phyloP scores from a whole-genome alignment of 1,284 basidiomycete species.

The Trametes polyzona region DNA sequence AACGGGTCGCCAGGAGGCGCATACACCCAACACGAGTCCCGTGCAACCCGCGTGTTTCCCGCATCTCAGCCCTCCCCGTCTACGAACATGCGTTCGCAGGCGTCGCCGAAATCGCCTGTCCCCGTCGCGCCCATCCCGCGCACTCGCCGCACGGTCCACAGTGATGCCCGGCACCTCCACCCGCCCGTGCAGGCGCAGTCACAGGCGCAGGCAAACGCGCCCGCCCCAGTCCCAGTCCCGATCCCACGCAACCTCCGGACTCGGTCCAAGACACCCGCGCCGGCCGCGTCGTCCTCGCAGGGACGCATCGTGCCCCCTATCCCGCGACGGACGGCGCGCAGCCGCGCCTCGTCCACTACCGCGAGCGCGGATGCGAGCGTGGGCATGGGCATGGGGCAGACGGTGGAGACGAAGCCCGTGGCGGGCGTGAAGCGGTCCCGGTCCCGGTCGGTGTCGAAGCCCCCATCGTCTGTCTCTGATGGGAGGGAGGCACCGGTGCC shows the following conservation, averaged over 20 bases:
- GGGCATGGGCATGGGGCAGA: background rate
- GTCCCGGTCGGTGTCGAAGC: slow-evolving; percentile 12
- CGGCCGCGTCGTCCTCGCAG: background rate
- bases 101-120: no score
- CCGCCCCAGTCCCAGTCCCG: background rate
- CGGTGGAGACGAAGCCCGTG: no score
- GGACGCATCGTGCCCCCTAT: background rate
- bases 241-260: slow-evolving; percentile 14
- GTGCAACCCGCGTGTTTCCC: no score
- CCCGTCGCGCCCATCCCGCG: slow-evolving; percentile 11
- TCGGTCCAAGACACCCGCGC: slow-evolving; percentile 18
- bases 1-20: no score
- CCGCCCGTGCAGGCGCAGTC: background rate
- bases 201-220: no score
- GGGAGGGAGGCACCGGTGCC: background rate
- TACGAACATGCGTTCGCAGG: no score
- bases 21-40: no score
- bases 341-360: slow-evolving; percentile 5
- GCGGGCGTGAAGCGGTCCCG: no score
- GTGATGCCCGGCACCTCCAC: background rate
- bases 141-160: background rate
- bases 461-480: no score
- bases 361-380: background rate
- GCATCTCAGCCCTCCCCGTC: no score
- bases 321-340: slow-evolving; percentile 12